Evolutionary conservation across 768 basidiomycete genomes (phyloP), one percentile per base, ranked within the genome.

Genomic region (Gloeophyllum trabeum): DNA sequence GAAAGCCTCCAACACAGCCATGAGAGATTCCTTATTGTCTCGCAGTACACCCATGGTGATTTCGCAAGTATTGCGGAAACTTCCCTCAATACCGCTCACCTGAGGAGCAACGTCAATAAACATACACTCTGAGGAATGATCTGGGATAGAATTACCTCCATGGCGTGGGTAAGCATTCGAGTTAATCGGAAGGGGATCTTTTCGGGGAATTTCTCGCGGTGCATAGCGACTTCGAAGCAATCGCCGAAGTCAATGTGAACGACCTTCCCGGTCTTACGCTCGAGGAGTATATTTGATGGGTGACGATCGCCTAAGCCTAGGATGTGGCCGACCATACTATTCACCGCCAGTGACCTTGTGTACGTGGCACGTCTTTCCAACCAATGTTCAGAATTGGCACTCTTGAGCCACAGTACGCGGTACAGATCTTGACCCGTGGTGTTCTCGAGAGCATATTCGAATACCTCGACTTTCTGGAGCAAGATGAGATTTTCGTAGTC

Each of bases 281-380:
- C 89, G 20, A 99, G 72, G 52, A 99, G 71, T 37, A 98, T 56
- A 65, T 99, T 99, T 48, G 89, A 92, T 23, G 94, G 94, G 58
- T 99, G 94, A 12, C 94, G 81, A 62, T 99, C 94, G n/a, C 94
- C 94, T 7, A 99, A 67, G 28, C 94, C 94, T 40, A 97, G 71
- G 46, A 99, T 97, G 62, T 99, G 91, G 5, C 96, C 96, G 48
- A 96, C 91, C 93, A 98, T 98, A 57, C 90, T 94, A 59, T 88
- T 98, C 43, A 96, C 87, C 4, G 90, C 94, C 22, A 99, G 76
- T 14, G 91, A 94, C 24, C 94, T 77, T 2, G 93, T 97, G 58
- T 97, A 98, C 0, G 89, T 93, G 14, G 92, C 89, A 36, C 96
- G 79, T 18, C 96, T 77, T 56, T 98, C 96, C 22, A 99, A 66